Evolutionary conservation across 169 alveolate genomes (phyloP).

Genomic region (Theileria sp.): DNA sequence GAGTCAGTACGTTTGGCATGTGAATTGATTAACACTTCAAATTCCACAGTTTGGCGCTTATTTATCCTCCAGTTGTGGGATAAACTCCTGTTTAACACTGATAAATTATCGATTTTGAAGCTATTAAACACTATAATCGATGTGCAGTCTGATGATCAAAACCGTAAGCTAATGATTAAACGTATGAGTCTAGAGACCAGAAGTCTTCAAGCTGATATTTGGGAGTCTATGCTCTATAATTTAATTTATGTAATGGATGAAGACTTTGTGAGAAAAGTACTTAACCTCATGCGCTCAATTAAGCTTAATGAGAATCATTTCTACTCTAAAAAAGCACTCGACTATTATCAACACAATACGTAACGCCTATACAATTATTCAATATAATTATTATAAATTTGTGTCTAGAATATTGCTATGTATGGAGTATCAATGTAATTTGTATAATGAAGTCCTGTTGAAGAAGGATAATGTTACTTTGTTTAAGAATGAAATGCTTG

Average conservation of each 20-base stretch:
- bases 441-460: not conserved
- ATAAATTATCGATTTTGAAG: conserved; percentile 5
- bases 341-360: conserved; percentile 38
- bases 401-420: not conserved
- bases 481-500: conserved; percentile 52
- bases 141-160: not conserved
- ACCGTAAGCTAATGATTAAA: not conserved
- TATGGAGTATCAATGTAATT: not conserved
- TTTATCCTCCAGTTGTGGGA: conserved; percentile 46
- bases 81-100: conserved; percentile 22
- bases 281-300: conserved; percentile 5
- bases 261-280: conserved; percentile 16
- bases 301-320: conserved; percentile 37
- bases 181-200: not conserved
- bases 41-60: conserved; percentile 65
- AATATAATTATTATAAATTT: not conserved
- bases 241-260: conserved; percentile 38
- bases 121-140: conserved; percentile 5
- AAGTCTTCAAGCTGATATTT: conserved; percentile 38
- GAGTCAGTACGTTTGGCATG: conserved; percentile 38
- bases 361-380: not conserved
- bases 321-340: conserved; percentile 30
- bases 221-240: conserved; percentile 35
- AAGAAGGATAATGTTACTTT: conserved; percentile 41
- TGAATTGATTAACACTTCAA: conserved; percentile 15